Conservation (phyloP, 208 protist genomes). For the Plasmodiophora brassicae region DNA sequence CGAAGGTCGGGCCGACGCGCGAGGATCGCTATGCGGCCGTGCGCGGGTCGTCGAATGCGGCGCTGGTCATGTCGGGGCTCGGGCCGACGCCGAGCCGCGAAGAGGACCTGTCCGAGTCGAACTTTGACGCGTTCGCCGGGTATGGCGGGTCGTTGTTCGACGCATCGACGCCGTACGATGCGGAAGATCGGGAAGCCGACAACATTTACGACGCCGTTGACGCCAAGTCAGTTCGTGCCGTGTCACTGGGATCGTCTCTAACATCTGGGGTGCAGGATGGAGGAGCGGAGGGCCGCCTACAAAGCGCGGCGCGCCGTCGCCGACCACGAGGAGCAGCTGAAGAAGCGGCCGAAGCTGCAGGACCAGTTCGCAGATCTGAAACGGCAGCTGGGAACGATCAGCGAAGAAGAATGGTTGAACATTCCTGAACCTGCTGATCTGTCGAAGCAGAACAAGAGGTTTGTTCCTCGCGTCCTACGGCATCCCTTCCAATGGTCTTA, state of each 20-base stretch:
- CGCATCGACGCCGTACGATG: slow-evolving; percentile 60
- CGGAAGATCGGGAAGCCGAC: slow-evolving; percentile 78
- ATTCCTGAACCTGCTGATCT: slow-evolving; percentile 22
- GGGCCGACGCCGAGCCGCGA: slow-evolving; percentile 38
- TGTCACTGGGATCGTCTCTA: slow-evolving; percentile 48
- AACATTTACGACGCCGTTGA: slow-evolving; percentile 58
- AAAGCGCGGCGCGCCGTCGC: slow-evolving; percentile 42
- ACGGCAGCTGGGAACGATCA: slow-evolving; percentile 32
- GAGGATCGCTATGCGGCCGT: neutral
- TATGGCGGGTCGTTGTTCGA: slow-evolving; percentile 59
- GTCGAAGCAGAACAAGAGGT: slow-evolving; percentile 41
- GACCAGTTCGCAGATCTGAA: slow-evolving; percentile 74
- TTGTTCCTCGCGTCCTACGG: neutral
- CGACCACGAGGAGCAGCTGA: slow-evolving; percentile 52
- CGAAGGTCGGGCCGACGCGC: slow-evolving; percentile 36
- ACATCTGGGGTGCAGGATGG: slow-evolving; percentile 66
- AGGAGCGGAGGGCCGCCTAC: slow-evolving; percentile 59
- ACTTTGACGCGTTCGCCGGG: slow-evolving; percentile 68
- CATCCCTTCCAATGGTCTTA: neutral
- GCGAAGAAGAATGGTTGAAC: slow-evolving; percentile 33
- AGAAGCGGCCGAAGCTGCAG: slow-evolving; percentile 69
- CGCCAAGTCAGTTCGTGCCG: slow-evolving; percentile 19
- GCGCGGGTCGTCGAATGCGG: neutral
- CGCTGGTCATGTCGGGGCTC: neutral
- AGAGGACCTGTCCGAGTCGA: slow-evolving; percentile 54